These are phyloP conservation scores for Monosporozyma aerobia DNA, from an alignment of 805 yeast species.

Conservation along the genomic window DNA sequence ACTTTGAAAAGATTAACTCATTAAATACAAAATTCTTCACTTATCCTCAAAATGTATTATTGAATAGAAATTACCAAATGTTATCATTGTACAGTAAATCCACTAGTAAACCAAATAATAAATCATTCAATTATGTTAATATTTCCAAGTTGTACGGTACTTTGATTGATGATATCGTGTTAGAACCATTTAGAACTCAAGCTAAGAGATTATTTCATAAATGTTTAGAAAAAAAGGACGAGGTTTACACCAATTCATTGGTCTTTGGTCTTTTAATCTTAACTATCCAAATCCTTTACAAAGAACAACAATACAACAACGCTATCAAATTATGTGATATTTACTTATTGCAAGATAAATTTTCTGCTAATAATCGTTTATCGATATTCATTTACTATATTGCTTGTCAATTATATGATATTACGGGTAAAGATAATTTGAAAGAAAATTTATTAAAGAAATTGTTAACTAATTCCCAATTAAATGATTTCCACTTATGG, in stretches of 20 bases:
- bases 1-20: constrained; percentile 17
- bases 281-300: constrained; percentile 20
- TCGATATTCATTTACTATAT: constrained; percentile 11
- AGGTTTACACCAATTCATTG: constrained; percentile 5
- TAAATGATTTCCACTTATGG: constrained; percentile 16
- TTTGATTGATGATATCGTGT: constrained; percentile 15
- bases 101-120: constrained; percentile 1
- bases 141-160: constrained; percentile 12
- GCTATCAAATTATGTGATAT: constrained; percentile 23
- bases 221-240: background rate
- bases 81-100: constrained; percentile 22
- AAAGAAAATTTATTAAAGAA: constrained; percentile 13
- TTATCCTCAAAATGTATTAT: constrained; percentile 18
- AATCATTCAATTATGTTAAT: background rate
- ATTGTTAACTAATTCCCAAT: constrained; percentile 1
- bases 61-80: constrained; percentile 17
- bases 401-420: constrained; percentile 20
- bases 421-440: constrained; percentile 16
- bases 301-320: constrained; percentile 23
- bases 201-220: constrained; percentile 22
- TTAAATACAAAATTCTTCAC: constrained; percentile 18
- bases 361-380: background rate
- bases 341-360: constrained; percentile 11
- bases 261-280: constrained; percentile 19
- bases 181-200: constrained; percentile 26